Evolutionary conservation across 176 grass and related monocot genomes (phyloP).

Genomic region (Triticum urartu): DNA sequence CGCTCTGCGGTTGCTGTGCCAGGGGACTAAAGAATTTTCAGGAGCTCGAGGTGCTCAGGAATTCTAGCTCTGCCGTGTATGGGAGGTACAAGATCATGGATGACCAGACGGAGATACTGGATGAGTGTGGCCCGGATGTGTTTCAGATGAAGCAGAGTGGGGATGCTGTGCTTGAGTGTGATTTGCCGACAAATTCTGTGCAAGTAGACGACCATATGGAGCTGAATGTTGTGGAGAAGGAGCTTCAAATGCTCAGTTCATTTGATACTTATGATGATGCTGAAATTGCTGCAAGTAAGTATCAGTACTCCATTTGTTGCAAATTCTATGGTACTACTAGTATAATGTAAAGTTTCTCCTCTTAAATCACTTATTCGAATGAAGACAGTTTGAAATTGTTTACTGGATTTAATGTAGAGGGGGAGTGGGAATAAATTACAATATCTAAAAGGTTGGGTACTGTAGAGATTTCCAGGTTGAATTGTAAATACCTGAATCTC

Average conservation of each 20-base stretch:
- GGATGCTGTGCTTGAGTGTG: slow-evolving; percentile 39
- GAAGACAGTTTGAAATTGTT: slow-evolving; percentile 7
- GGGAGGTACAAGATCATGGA: slow-evolving; percentile 90
- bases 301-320: neutral
- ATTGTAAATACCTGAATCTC: slow-evolving; percentile 22
- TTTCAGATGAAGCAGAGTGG: slow-evolving; percentile 41
- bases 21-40: slow-evolving; percentile 39
- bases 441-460: neutral
- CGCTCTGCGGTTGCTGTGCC: slow-evolving; percentile 68
- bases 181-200: slow-evolving; percentile 28
- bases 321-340: neutral
- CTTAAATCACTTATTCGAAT: neutral
- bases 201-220: slow-evolving; percentile 28
- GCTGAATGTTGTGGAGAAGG: slow-evolving; percentile 51
- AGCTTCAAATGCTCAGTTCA: slow-evolving; percentile 56
- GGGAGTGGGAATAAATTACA: neutral
- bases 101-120: slow-evolving; percentile 84
- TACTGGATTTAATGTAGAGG: slow-evolving; percentile 12
- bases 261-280: slow-evolving; percentile 36
- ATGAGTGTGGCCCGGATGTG: slow-evolving; percentile 52
- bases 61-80: slow-evolving; percentile 66
- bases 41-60: neutral
- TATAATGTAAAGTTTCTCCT: neutral
- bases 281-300: slow-evolving; percentile 28
- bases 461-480: neutral